These are phyloP conservation scores for Penstemon barbatus DNA, from an alignment of 257 asterid species.

Conservation along the genomic window DNA sequence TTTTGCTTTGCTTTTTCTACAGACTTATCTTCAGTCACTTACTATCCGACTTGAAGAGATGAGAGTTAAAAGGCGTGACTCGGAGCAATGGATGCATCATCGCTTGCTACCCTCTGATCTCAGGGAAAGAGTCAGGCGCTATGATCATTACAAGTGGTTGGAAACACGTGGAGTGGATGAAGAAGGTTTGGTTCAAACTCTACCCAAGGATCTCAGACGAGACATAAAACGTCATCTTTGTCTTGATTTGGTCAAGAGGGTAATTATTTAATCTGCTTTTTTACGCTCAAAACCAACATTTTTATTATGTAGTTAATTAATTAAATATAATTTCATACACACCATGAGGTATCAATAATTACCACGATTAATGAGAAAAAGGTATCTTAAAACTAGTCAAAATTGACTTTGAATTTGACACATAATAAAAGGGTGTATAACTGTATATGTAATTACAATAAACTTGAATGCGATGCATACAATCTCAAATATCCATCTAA, in stretches of 20 bases:
- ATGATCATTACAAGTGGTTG: conserved; percentile 96
- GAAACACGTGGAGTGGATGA: conserved; percentile 99
- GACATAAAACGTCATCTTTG: conserved; percentile 99
- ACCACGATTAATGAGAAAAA: no score
- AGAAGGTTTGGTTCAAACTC: conserved; percentile 79
- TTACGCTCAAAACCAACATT: background rate
- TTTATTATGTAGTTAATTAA: background rate
- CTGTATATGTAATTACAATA: no score
- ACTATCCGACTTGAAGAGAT: conserved; percentile 97
- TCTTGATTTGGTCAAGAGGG: conserved; percentile 96
- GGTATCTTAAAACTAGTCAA: no score
- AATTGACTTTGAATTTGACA: no score
- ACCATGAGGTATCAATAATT: no score
- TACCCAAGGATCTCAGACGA: conserved; percentile 94
- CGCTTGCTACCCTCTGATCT: conserved; percentile 93
- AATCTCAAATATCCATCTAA: background rate
- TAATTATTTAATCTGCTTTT: conserved; percentile 31
- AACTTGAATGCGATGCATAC: background rate
- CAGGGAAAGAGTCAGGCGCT: conserved; percentile 91
- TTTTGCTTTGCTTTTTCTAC: conserved; percentile 34
- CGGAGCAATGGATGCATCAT: conserved; percentile 99
- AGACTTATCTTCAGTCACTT: conserved; percentile 98
- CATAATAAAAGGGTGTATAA: no score
- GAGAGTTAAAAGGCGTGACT: conserved; percentile 98
- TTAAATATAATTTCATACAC: no score